A percentile compares a stretch with the other conserved stretches of the same genome.
Evolutionary conservation across 495 filamentous ascomycete species (phyloP).

Genomic region (Tuber borchii): DNA sequence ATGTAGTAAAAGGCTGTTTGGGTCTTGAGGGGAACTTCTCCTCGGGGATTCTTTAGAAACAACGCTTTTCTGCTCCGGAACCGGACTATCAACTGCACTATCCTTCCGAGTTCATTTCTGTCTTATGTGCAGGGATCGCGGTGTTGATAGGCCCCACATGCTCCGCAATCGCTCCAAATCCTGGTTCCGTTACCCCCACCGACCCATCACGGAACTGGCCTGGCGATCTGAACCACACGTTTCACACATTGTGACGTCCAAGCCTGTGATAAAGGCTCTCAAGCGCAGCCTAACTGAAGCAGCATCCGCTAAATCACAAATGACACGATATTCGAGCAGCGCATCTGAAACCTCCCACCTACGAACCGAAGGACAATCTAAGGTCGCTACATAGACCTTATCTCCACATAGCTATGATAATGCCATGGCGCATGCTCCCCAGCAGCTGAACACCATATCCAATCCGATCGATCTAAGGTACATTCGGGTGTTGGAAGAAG

Average conservation of each 20-base stretch:
- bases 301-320: neutral
- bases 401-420: neutral
- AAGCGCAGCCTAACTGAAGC: neutral
- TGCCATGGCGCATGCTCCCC: neutral
- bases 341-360: neutral
- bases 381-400: slow-evolving; percentile 1
- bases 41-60: neutral
- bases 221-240: slow-evolving; percentile 2
- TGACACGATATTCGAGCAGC: neutral
- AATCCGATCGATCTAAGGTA: slow-evolving; percentile 1
- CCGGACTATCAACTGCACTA: neutral
- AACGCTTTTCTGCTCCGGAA: neutral
- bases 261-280: neutral
- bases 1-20: neutral
- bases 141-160: neutral
- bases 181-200: neutral
- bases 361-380: neutral
- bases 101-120: neutral
- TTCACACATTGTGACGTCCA: neutral
- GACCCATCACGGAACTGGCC: neutral
- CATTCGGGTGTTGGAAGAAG: neutral
- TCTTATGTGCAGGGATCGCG: neutral
- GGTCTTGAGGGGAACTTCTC: neutral
- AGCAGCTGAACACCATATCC: neutral
- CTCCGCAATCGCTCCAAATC: neutral